A percentile compares a stretch with the other conserved stretches of the same genome.
phyloP scores from a whole-genome alignment of 1,284 basidiomycete species.

The Ustilago cynodontis region DNA sequence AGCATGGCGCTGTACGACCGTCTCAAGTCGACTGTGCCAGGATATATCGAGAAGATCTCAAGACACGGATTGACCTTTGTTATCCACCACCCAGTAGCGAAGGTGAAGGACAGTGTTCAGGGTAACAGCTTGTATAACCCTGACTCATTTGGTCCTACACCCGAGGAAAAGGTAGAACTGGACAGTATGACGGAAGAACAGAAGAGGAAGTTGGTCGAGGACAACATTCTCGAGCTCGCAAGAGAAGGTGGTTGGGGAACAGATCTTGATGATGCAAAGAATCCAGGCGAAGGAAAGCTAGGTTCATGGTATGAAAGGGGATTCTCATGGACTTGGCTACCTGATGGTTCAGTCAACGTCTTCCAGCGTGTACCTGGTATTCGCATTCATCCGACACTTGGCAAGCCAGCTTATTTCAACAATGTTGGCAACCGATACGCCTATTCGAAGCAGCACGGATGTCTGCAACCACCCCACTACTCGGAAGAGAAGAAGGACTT shows the following conservation, averaged over 20 bases:
- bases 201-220: constrained; percentile 43
- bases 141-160: constrained; percentile 42
- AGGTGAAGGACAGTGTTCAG: constrained; percentile 41
- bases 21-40: constrained; percentile 29
- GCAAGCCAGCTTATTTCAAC: constrained; percentile 49
- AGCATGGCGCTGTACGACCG: constrained; percentile 49
- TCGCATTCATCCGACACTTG: constrained; percentile 40
- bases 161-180: constrained; percentile 24
- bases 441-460: constrained; percentile 34
- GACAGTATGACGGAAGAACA: constrained; percentile 29
- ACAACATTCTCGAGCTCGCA: constrained; percentile 44
- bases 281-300: constrained; percentile 7
- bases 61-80: constrained; percentile 43
- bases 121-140: constrained; percentile 49
- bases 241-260: constrained; percentile 46
- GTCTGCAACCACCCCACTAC: constrained; percentile 34
- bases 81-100: constrained; percentile 49
- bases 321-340: constrained; percentile 47
- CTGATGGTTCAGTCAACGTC: constrained; percentile 52
- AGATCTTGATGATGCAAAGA: not conserved
- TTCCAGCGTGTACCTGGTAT: constrained; percentile 52
- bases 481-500: constrained; percentile 35
- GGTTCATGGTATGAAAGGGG: constrained; percentile 46
- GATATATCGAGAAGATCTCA: constrained; percentile 24
- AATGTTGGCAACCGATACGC: constrained; percentile 51